Percentiles rank a stretch among this genome's conserved stretches.
These are phyloP conservation scores for Phytomonas francai DNA, from an alignment of 208 protist genomes.

Conservation along the genomic window DNA sequence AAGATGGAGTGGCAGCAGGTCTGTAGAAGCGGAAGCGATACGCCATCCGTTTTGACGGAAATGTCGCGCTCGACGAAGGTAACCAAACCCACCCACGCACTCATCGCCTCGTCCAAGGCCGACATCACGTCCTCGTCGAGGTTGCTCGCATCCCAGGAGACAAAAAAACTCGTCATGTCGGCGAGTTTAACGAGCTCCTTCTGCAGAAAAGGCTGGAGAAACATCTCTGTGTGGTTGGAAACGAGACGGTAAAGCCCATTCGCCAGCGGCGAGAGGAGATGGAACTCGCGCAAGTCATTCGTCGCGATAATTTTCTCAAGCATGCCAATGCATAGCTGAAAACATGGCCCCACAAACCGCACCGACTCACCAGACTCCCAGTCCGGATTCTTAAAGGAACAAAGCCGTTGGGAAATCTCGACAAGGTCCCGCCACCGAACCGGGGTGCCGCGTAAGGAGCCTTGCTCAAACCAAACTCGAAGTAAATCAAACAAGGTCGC, in stretches of 20 bases:
- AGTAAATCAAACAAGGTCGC: slow-evolving; percentile 22
- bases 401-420: slow-evolving; percentile 33
- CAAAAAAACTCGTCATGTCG: slow-evolving; percentile 22
- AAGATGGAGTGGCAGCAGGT: slow-evolving; percentile 24
- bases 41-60: not conserved
- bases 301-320: slow-evolving; percentile 19
- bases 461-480: slow-evolving; percentile 16
- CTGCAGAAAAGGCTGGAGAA: slow-evolving; percentile 14
- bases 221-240: slow-evolving; percentile 27
- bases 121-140: slow-evolving; percentile 60
- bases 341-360: slow-evolving; percentile 19
- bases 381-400: slow-evolving; percentile 22
- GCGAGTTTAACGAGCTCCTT: slow-evolving; percentile 19
- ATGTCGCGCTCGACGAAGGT: not conserved
- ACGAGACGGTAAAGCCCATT: slow-evolving; percentile 31
- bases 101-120: slow-evolving; percentile 58
- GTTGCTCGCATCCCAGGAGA: slow-evolving; percentile 27
- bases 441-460: slow-evolving; percentile 13
- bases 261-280: slow-evolving; percentile 26
- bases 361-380: slow-evolving; percentile 19
- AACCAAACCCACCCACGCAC: slow-evolving; percentile 20
- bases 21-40: not conserved
- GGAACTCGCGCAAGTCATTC: slow-evolving; percentile 11
- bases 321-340: slow-evolving; percentile 26
- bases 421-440: slow-evolving; percentile 21